Evolutionary conservation across 352 stramenopile species (phyloP).

Genomic region (Phytophthora capsici): DNA sequence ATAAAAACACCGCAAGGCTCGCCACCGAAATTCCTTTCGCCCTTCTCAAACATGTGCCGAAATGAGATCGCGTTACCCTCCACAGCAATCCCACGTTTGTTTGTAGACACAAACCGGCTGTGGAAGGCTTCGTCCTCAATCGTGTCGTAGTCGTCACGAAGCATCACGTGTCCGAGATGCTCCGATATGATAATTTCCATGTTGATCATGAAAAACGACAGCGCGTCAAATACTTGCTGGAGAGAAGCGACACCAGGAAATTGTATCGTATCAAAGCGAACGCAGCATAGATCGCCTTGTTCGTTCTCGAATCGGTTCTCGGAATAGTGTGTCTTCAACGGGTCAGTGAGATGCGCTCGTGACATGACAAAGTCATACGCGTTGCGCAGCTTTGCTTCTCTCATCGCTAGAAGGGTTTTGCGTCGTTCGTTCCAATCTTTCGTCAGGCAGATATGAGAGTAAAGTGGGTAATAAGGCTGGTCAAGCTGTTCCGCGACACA

Average conservation of each 20-base stretch:
- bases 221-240: slow-evolving; percentile 41
- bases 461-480: slow-evolving; percentile 31
- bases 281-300: slow-evolving; percentile 35
- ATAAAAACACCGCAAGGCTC: slow-evolving; percentile 15
- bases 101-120: slow-evolving; percentile 35
- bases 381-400: slow-evolving; percentile 22
- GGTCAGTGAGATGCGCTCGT: slow-evolving; percentile 9
- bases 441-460: slow-evolving; percentile 32
- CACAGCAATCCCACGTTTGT: slow-evolving; percentile 23
- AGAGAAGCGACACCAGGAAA: slow-evolving; percentile 33
- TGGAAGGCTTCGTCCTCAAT: slow-evolving; percentile 32
- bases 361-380: slow-evolving; percentile 38
- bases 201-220: slow-evolving; percentile 39
- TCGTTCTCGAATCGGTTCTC: slow-evolving; percentile 36
- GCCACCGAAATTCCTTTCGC: slow-evolving; percentile 7
- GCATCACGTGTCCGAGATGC: slow-evolving; percentile 37
- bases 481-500: slow-evolving; percentile 12
- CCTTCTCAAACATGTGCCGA: slow-evolving; percentile 23
- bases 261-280: slow-evolving; percentile 43
- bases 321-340: slow-evolving; percentile 24
- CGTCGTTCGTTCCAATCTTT: slow-evolving; percentile 31
- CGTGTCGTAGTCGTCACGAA: slow-evolving; percentile 46
- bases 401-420: slow-evolving; percentile 20
- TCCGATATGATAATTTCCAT: slow-evolving; percentile 54
- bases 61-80: slow-evolving; percentile 42